Evolutionary conservation across 352 stramenopile species (phyloP).

Genomic region (Phytopythium delawarense): DNA sequence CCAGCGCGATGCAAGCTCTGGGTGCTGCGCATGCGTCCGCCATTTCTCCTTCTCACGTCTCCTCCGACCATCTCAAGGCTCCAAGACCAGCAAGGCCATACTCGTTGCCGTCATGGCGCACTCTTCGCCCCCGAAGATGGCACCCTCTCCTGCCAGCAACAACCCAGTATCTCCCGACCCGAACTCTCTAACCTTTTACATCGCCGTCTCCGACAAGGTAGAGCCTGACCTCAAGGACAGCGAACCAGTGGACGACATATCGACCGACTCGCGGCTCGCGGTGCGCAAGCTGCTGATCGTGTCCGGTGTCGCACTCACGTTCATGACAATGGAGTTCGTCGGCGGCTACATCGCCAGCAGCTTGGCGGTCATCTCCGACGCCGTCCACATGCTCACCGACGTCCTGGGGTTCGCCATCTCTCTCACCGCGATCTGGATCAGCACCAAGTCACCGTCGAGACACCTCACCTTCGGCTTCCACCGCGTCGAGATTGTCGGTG

Average conservation of each 20-base stretch:
- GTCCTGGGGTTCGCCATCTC: conserved; percentile 73
- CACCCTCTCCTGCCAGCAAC: not conserved
- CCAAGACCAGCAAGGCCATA: too few species aligned
- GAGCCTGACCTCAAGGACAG: not conserved
- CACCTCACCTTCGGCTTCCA: conserved; percentile 93
- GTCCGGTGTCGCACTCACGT: conserved; percentile 32
- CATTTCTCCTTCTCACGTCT: too few species aligned
- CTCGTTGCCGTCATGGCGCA: not conserved
- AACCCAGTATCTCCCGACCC: not conserved
- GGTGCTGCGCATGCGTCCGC: too few species aligned
- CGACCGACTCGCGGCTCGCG: not conserved
- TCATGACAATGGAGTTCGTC: conserved; percentile 66
- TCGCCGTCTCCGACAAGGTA: not conserved
- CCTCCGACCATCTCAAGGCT: too few species aligned
- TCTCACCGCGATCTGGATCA: conserved; percentile 71
- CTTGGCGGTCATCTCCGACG: conserved; percentile 93
- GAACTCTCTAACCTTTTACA: not conserved
- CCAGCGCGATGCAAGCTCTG: too few species aligned
- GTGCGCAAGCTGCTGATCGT: conserved; percentile 91
- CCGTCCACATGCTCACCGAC: conserved; percentile 67
- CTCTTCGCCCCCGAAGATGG: not conserved
- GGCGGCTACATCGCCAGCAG: conserved; percentile 92
- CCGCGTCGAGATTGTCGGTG: conserved; percentile 92
- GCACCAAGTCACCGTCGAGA: conserved; percentile 53
- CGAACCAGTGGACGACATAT: not conserved